These are phyloP conservation scores for Colletotrichum sp. DNA, from an alignment of 2,329 filamentous ascomycete genomes.

Conservation along the genomic window DNA sequence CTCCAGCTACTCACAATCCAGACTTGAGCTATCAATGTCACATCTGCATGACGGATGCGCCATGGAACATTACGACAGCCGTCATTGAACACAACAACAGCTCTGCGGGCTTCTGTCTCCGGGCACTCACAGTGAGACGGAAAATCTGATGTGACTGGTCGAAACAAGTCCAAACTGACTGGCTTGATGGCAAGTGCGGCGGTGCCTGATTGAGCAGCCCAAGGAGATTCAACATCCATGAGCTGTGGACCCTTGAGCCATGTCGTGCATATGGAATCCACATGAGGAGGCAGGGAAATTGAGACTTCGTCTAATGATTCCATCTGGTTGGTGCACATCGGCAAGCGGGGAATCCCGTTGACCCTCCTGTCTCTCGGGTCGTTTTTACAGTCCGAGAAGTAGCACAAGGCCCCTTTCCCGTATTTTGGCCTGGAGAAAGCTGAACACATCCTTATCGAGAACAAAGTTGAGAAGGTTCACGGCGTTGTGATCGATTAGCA, in stretches of 20 bases:
- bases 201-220: background rate
- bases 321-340: background rate
- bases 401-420: background rate
- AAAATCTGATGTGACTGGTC: background rate
- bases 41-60: too few species aligned
- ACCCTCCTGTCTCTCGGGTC: background rate
- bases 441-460: background rate
- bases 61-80: too few species aligned
- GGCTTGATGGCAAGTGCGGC: background rate
- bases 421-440: background rate
- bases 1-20: rapidly evolving
- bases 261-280: background rate
- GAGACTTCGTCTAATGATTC: background rate
- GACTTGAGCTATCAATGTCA: too few species aligned
- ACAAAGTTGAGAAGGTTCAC: background rate
- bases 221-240: background rate
- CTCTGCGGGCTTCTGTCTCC: too few species aligned
- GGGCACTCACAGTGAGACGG: rapidly evolving
- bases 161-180: background rate
- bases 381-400: background rate
- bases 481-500: background rate
- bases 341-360: background rate
- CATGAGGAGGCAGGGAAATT: background rate
- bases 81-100: too few species aligned
- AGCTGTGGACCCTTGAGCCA: background rate